Base-by-base conservation (phyloP, 306 rosid species). In the Arachis stenosperma region DNA sequence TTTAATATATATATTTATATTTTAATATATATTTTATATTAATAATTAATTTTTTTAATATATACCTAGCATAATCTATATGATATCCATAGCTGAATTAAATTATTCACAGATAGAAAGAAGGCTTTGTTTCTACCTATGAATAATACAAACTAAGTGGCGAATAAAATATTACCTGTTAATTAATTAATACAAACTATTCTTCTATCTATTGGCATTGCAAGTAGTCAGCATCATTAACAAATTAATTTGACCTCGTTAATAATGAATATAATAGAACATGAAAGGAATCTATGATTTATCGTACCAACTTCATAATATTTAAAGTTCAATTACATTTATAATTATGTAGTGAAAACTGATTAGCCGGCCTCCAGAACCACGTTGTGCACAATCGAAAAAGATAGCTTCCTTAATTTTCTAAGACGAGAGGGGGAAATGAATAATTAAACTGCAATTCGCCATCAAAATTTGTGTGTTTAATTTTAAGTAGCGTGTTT, bases 291-390 rank as follows among this genome's bases (percentile, higher is more conserved):
- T 70, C 12, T 43, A 36, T 37, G 10, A 56, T 76, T 55, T 7
- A 78, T 62, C 6, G 13, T 48, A 50, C 39, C 39, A 78, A 65
- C 8, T 37, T 13, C 39, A 47, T 50, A 59, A 46, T 56, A 40
- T 65, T 55, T 64, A 40, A 12, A 10, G 41, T 65, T 55, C 55
- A 40, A 12, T 40, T 36, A 40, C 52, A 64, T 52, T n/a, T 33
- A 33, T 33, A 70, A 69, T 61, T 41, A 6, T 57, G 30, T 46
- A 48, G 61, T 44, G 36, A 7, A n/a, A 36, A 76, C 61, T 5
- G n/a, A 17, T 46, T 13, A 63, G 84, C 69, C 84, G 74, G 77
- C 81, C 46, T 56, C 64, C 48, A 29, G 50, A 75, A 61, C 13
- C 57, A 80, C 30, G 70, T 39, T 5, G 73, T 46, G 57, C 9